Evolutionary conservation across 2,329 filamentous ascomycete species (phyloP).

Genomic region (Dactylellina haptotyla): DNA sequence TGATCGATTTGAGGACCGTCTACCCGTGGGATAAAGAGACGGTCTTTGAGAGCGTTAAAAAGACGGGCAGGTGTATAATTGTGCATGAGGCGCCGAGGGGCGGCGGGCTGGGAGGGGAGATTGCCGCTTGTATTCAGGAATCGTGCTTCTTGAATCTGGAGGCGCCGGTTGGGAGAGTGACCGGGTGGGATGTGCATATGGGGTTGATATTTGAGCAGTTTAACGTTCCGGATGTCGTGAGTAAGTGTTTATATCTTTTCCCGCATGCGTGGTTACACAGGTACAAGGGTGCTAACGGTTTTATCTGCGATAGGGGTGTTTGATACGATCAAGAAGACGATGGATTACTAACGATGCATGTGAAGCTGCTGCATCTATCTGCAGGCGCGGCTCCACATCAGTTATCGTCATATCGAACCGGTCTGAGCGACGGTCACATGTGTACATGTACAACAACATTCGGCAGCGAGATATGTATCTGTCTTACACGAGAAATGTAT

Average conservation of each 20-base stretch:
- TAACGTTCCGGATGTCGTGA: conserved; percentile 83
- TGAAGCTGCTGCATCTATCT: no score
- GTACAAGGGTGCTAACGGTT: conserved; percentile 7
- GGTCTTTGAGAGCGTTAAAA: conserved; percentile 81
- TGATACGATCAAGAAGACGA: conserved; percentile 73
- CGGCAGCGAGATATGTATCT: neutral
- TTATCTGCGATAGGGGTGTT: conserved; percentile 71
- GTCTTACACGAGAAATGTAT: neutral
- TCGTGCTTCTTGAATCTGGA: conserved; percentile 85
- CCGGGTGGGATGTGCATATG: conserved; percentile 88
- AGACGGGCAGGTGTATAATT: conserved; percentile 85
- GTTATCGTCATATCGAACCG: neutral
- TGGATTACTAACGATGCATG: conserved; percentile 73
- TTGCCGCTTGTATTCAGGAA: conserved; percentile 88
- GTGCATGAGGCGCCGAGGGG: conserved; percentile 95
- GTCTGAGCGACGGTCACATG: no score
- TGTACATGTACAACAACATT: no score
- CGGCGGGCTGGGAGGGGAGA: conserved; percentile 85
- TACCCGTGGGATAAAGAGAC: conserved; percentile 91
- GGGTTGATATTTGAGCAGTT: conserved; percentile 82
- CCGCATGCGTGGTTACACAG: conserved; percentile 3
- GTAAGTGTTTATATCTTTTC: conserved; percentile 69
- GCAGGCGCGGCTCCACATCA: neutral
- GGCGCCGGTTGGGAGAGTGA: conserved; percentile 83
- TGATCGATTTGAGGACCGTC: conserved; percentile 87